A percentile compares a stretch with the other conserved stretches of the same genome.
These are phyloP conservation scores for Betula pendula DNA, from an alignment of 306 rosid genomes.

Conservation along the genomic window DNA sequence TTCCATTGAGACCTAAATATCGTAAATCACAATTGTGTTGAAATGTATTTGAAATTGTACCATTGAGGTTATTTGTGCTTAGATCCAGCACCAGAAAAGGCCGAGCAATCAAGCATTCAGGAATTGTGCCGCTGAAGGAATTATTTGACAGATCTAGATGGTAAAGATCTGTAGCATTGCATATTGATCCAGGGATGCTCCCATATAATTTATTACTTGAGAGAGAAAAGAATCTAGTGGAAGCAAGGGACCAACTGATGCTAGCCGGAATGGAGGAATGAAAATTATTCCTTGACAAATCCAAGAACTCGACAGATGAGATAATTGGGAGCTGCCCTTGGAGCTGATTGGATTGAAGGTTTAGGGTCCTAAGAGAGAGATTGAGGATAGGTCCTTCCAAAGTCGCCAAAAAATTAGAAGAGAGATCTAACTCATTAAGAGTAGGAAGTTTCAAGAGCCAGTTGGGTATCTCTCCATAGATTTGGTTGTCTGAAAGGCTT, in stretches of 20 bases:
- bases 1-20: constrained; percentile 29
- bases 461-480: constrained; percentile 41
- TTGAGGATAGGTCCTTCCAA: constrained; percentile 10
- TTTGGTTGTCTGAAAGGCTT: constrained; percentile 52
- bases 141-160: constrained; percentile 42
- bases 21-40: neutral
- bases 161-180: constrained; percentile 21
- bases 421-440: constrained; percentile 38
- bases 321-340: constrained; percentile 31
- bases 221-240: neutral
- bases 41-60: constrained; percentile 28
- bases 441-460: constrained; percentile 44
- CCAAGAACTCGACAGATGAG: constrained; percentile 4
- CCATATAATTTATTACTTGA: neutral
- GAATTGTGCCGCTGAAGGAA: constrained; percentile 24
- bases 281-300: constrained; percentile 40
- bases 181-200: constrained; percentile 31
- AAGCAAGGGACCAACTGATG: neutral
- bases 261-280: constrained; percentile 20
- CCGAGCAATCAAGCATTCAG: constrained; percentile 18
- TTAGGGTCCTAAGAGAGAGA: neutral
- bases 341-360: constrained; percentile 46
- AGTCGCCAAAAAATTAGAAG: constrained; percentile 25
- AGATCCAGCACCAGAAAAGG: constrained; percentile 25
- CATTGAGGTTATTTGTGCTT: constrained; percentile 14